phyloP scores from a whole-genome alignment of 1,284 basidiomycete species.

The Sporisorium iseilematis-ciliati region DNA sequence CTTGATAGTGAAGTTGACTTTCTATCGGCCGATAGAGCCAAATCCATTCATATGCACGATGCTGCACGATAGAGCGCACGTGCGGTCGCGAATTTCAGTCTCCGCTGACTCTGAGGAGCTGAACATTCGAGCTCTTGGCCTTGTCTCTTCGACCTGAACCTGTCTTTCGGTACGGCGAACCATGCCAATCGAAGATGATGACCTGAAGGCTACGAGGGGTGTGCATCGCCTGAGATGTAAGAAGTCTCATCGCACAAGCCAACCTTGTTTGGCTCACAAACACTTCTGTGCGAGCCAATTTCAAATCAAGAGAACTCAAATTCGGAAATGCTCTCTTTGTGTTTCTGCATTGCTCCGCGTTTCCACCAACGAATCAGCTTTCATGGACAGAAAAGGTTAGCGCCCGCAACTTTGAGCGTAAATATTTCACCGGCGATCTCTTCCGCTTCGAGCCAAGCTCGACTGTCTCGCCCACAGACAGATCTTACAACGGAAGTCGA shows the following conservation, averaged over 20 bases:
- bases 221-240: background rate
- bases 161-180: background rate
- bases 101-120: conserved; percentile 13
- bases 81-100: conserved; percentile 27
- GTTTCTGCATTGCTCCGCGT: conserved; percentile 2
- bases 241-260: too few species aligned
- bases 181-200: background rate
- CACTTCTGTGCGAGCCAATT: background rate
- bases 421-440: too few species aligned
- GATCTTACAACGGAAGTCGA: background rate
- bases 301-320: background rate
- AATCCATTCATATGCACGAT: conserved; percentile 2
- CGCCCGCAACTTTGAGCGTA: too few species aligned
- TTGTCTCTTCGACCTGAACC: background rate
- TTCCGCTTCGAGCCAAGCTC: too few species aligned
- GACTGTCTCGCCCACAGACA: too few species aligned
- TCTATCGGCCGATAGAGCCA: conserved; percentile 25
- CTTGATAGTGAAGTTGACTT: too few species aligned
- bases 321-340: background rate
- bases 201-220: background rate
- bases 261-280: too few species aligned
- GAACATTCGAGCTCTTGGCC: background rate
- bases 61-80: conserved; percentile 46
- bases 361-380: background rate
- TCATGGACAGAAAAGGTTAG: background rate